These are phyloP conservation scores for Hysterangium stoloniferum DNA, from an alignment of 768 basidiomycete species.

Conservation along the genomic window DNA sequence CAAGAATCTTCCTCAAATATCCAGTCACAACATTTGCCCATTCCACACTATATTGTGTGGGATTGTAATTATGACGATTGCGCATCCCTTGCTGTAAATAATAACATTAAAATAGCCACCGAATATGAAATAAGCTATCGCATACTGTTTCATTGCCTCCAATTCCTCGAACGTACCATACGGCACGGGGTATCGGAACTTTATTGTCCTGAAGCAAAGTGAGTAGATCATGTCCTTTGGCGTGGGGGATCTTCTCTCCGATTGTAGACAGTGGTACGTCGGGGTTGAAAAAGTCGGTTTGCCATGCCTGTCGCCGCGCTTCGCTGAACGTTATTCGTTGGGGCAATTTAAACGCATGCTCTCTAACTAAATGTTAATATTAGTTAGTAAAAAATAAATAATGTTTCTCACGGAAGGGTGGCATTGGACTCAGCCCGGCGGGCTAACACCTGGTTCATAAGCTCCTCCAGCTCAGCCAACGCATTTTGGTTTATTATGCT, in stretches of 20 bases:
- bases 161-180: conserved; percentile 83
- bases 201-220: conserved; percentile 70
- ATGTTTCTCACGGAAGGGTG: conserved; percentile 50
- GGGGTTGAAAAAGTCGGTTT: conserved; percentile 73
- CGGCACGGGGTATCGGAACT: conserved; percentile 72
- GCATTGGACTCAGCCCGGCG: conserved; percentile 52
- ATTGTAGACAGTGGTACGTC: conserved; percentile 74
- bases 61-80: conserved; percentile 74
- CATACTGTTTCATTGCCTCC: conserved; percentile 81
- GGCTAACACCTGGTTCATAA: conserved; percentile 70
- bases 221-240: conserved; percentile 76
- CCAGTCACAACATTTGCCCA: conserved; percentile 78
- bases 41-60: conserved; percentile 75
- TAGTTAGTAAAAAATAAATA: not conserved
- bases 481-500: conserved; percentile 44
- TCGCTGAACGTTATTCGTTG: conserved; percentile 78
- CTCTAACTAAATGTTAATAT: conserved; percentile 27
- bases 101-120: not conserved
- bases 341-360: conserved; percentile 70
- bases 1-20: conserved; percentile 77
- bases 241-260: conserved; percentile 80
- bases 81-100: conserved; percentile 56
- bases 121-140: not conserved
- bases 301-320: conserved; percentile 73
- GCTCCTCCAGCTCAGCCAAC: conserved; percentile 54